Evolutionary conservation across 2,329 filamentous ascomycete genomes (phyloP), one percentile per base, ranked within the genome.

Genomic region (Fusarium palustre): DNA sequence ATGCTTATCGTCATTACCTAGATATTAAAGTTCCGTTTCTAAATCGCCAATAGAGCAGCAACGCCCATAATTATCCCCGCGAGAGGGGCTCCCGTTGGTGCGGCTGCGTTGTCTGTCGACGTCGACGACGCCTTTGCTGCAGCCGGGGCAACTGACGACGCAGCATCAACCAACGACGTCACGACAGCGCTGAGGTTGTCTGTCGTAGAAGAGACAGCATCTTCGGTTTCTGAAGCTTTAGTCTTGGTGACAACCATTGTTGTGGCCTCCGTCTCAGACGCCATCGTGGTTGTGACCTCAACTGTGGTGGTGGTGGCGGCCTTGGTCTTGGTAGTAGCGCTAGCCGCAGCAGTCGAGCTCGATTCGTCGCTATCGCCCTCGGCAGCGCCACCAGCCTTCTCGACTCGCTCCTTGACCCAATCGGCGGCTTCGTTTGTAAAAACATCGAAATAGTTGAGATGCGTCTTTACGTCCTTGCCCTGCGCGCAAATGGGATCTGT

Each of bases 401-500:
- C 24, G 20, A 63, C 20, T 18, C 33, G 52, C 20, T 55, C 57
- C 41, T 63, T 42, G 13, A 63, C 59, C 59, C 59, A 63, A 5
- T 8, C 12, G 9, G 59, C 59, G 22, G 25, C 59, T 20, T 63
- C 41, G 22, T 63, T 30, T 12, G 47, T 62, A 20, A 31, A 63
- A 5, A 63, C 30, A 13, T 63, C 59, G 18, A 63, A 63, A 28
- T 63, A 63, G 31, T 63, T 63, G 18, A 63, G 48, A 28, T 63
- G 59, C 13, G 59, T 63, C 41, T 55, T 15, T 3, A 46, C 59
- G 3, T 25, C 48, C 13, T 63, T 42, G 2, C 59, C 59, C 22
- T 47, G 9, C 0, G 59, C 59, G 15, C 59, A 63, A 20, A 63
- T 63, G 3, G 59, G 59, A 28, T 63, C 59, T 38, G 59, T 63